Evolutionary conservation across 1,139 yeast genomes (phyloP), one percentile per base, ranked within the genome.

Genomic region (Taphrina wiesneri): DNA sequence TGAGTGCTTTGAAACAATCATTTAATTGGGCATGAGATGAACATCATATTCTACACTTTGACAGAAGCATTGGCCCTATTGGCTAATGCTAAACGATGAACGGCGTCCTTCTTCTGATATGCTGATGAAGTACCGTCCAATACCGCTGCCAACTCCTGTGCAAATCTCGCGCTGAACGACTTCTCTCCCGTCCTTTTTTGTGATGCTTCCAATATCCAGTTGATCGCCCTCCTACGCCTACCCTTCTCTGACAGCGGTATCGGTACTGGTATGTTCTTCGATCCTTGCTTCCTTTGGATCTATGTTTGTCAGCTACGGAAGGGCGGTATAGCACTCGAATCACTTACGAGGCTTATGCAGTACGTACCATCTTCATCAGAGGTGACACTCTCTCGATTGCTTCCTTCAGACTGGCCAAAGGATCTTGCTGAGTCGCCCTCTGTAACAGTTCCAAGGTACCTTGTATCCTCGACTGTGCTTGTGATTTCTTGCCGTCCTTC

Each of bases 401-500:
- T 69, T 85, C 84, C 74, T 86, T 86, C 72, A 93, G 82, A 25
- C 89, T 81, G 63, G 82, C 82, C 19, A 92, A 86, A 2, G 99
- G 99, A 74, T 90, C 90, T 70, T 78, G 73, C 77, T 95, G 83
- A 25, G 86, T 81, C 73, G 85, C 85, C 15, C 64, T 49, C 51
- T 51, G 47, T 28, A 60, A 25, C 71, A 90, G 79, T 76, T 88
- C 86, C 17, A 93, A 87, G 66, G 92, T 80, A 74, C 91, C 91
- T 67, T 87, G 83, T 69, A 95, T 82, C 65, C 83, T 81, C 72
- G 83, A 87, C 74, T 87, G 88, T 0, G 99, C 97, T 65, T 82
- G 80, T 65, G 90, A 85, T 76, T 92, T 93, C 76, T 87, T 86
- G 61, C 99, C 99, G 74, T 90, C 86, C 74, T 90, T 85, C 99